Base-by-base conservation (phyloP, 208 protist species). In the Trypanosoma scelopori region DNA sequence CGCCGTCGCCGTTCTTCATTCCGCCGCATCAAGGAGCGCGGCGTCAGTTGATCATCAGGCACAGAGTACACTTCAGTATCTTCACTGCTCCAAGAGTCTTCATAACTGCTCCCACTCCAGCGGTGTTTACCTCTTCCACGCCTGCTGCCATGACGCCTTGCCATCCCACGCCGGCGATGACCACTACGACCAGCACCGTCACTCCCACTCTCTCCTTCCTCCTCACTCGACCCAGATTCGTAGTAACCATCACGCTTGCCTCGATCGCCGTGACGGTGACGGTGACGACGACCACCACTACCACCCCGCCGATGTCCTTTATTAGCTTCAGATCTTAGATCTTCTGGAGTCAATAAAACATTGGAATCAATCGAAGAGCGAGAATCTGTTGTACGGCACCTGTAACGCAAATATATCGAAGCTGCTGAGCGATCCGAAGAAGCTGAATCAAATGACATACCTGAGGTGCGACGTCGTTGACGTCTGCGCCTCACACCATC, bases 171-270 rank as follows among this genome's bases (percentile, higher is more conserved):
- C 32, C 9, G 32, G 9, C 28, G 27, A 43, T 18, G 1, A 22
- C n/a, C n/a, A 15, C 35, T 11, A 52, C 43, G 16, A 27, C 18
- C 39, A 32, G 27, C 18, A 50, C 22, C 47, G 20, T n/a, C 32
- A 46, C 59, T 47, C 28, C 48, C 42, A 32, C 37, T 25, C 20
- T 59, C 53, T 43, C 55, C 39, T 25, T 59, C 53, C 35, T 55
- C 39, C 22, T 73, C 63, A 50, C 49, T 27, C 9, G 55, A 4
- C 5, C 25, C 22, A 20, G 70, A 72, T 51, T 83, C 78, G 50
- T 55, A 49, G 35, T 49, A 71, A 11, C 71, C 42, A 28, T 47
- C 50, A 23, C 49, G 67, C 13, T 42, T 50, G 5, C 23, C 60
- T 27, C 48, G 32, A 9, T 55, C 42, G 32, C 37, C 55, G 27